Evolutionary conservation across 2,329 filamentous ascomycete species (phyloP).

Genomic region (Penicillium palitans): DNA sequence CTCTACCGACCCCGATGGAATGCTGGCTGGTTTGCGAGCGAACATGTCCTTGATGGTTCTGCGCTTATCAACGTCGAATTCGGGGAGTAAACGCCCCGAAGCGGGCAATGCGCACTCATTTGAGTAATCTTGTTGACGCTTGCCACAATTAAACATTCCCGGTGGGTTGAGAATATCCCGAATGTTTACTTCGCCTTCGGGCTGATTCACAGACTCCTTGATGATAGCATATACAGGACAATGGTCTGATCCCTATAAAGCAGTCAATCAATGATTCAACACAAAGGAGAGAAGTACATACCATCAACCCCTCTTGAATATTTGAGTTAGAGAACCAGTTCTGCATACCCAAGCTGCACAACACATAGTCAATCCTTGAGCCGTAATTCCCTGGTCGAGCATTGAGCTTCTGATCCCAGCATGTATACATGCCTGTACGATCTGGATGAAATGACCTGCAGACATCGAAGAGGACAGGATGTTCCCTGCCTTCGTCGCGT

Average conservation of each 20-base stretch:
- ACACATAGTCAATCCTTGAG: slow-evolving; percentile 87
- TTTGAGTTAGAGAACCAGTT: slow-evolving; percentile 77
- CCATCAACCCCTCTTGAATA: slow-evolving; percentile 87
- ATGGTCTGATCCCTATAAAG: slow-evolving; percentile 76
- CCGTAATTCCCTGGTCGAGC: slow-evolving; percentile 94
- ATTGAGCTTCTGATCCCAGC: slow-evolving; percentile 94
- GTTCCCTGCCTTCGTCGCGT: slow-evolving; percentile 68
- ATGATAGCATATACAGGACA: slow-evolving; percentile 85
- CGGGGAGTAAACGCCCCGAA: slow-evolving; percentile 80
- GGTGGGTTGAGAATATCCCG: slow-evolving; percentile 75
- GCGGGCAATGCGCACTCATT: slow-evolving; percentile 65
- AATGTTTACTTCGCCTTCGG: slow-evolving; percentile 55
- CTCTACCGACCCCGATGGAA: slow-evolving; percentile 15
- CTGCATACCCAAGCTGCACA: slow-evolving; percentile 77
- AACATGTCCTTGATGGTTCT: slow-evolving; percentile 95
- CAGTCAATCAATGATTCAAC: slow-evolving; percentile 18
- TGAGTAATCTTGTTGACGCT: slow-evolving; percentile 66
- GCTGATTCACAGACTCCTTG: slow-evolving; percentile 60
- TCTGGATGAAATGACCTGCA: slow-evolving; percentile 77
- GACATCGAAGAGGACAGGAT: slow-evolving; percentile 77
- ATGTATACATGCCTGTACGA: slow-evolving; percentile 91
- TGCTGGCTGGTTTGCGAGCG: slow-evolving; percentile 53
- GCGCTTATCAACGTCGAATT: slow-evolving; percentile 71
- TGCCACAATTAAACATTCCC: slow-evolving; percentile 68
- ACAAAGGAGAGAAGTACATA: slow-evolving; percentile 26